Percentiles rank a stretch among this genome's conserved stretches.
phyloP scores from a whole-genome alignment of 2,329 filamentous ascomycete genomes.

The Alternaria panax region DNA sequence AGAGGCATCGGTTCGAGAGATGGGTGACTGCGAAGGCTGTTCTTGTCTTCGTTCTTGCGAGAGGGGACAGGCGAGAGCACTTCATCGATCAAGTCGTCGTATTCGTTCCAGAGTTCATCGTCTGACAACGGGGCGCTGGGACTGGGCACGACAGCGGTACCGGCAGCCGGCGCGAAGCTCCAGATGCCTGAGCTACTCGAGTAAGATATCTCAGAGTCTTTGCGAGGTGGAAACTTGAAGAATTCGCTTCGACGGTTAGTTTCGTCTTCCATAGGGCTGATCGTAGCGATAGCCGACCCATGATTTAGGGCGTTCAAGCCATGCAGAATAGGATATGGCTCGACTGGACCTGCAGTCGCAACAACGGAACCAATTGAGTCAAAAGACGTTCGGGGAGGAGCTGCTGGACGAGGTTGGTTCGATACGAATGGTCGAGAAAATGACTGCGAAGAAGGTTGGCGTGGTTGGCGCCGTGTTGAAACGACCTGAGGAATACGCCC shows the following conservation, averaged over 20 bases:
- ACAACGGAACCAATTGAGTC: slow-evolving; percentile 40
- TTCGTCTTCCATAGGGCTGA: slow-evolving; percentile 44
- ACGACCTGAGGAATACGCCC: slow-evolving; percentile 86
- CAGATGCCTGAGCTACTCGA: slow-evolving; percentile 71
- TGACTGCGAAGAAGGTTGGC: slow-evolving; percentile 74
- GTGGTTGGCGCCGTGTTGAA: slow-evolving; percentile 67
- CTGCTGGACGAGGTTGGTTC: slow-evolving; percentile 52
- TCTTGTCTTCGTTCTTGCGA: slow-evolving; percentile 13
- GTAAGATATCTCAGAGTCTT: slow-evolving; percentile 72
- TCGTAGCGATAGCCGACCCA: slow-evolving; percentile 50
- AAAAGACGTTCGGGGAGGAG: slow-evolving; percentile 41
- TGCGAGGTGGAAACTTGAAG: slow-evolving; percentile 74
- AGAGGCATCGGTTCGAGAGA: slow-evolving; percentile 43
- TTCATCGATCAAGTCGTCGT: slow-evolving; percentile 84
- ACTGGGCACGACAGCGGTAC: slow-evolving; percentile 70
- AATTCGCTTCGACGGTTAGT: slow-evolving; percentile 65
- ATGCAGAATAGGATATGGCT: slow-evolving; percentile 47
- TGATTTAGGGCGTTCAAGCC: slow-evolving; percentile 44
- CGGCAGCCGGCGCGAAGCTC: slow-evolving; percentile 63
- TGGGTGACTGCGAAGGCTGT: slow-evolving; percentile 27
- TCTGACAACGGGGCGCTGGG: slow-evolving; percentile 70
- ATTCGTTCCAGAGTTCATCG: slow-evolving; percentile 94
- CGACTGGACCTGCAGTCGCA: slow-evolving; percentile 38
- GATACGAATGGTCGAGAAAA: slow-evolving; percentile 82
- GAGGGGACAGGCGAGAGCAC: slow-evolving; percentile 59